Conservation (phyloP, 73 alveolate genomes). For the Paramecium pentaurelia region DNA sequence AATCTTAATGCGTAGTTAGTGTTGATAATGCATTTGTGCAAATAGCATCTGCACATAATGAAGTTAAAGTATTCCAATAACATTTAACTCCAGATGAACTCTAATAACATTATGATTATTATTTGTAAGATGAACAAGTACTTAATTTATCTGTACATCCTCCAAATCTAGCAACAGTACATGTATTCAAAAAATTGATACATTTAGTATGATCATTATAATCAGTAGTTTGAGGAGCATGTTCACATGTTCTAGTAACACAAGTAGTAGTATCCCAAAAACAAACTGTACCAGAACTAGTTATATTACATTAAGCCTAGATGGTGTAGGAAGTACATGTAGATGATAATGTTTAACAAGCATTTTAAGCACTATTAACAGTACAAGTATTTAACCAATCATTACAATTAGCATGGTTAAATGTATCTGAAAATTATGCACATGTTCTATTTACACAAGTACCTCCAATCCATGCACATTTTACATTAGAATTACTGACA, state of each 20-base stretch:
- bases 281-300: neutral
- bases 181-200: neutral
- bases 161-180: conserved; percentile 35
- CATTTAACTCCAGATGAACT: neutral
- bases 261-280: neutral
- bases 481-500: neutral
- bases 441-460: neutral
- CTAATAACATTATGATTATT: neutral
- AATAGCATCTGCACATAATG: neutral
- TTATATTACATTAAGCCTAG: neutral
- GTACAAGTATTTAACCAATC: neutral
- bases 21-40: neutral
- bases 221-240: neutral
- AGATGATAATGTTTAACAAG: neutral
- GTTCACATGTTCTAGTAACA: conserved; percentile 21
- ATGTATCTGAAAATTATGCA: neutral
- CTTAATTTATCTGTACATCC: conserved; percentile 10
- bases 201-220: neutral
- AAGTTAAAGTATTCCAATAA: conserved; percentile 20
- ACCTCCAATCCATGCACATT: neutral
- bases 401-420: conserved; percentile 4
- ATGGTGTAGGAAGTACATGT: neutral
- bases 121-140: neutral
- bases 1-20: neutral
- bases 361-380: neutral